Evolutionary conservation across 2,329 filamentous ascomycete species (phyloP).

Genomic region (Colletotrichum salicis): DNA sequence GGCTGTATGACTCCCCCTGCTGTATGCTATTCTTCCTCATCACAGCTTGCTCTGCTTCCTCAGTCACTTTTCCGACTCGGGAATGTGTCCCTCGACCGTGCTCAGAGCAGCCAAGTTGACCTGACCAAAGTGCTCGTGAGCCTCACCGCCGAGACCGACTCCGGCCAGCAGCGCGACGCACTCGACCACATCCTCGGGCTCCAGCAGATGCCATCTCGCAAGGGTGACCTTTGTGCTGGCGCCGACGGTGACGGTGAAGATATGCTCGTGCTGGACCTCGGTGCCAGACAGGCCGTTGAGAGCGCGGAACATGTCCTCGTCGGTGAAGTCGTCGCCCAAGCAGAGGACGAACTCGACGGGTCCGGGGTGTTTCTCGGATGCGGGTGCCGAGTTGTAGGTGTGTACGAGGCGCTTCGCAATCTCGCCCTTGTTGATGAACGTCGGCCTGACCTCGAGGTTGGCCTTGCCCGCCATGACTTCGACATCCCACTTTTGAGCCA

Average conservation of each 20-base stretch:
- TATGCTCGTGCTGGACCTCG: constrained; percentile 69
- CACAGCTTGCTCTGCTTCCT: constrained; percentile 1
- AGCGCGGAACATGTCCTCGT: constrained; percentile 95
- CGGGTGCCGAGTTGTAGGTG: constrained; percentile 70
- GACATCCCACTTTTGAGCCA: constrained; percentile 85
- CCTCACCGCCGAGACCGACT: constrained; percentile 51
- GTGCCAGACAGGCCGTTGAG: constrained; percentile 69
- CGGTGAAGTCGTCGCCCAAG: constrained; percentile 94
- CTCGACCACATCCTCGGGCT: constrained; percentile 88
- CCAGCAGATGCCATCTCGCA: constrained; percentile 88
- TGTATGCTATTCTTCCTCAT: background rate
- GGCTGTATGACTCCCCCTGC: constrained; percentile 16
- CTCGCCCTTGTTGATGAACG: constrained; percentile 97
- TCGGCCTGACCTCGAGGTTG: constrained; percentile 95
- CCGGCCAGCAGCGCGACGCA: constrained; percentile 66
- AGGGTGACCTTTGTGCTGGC: constrained; percentile 92
- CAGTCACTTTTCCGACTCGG: constrained; percentile 39
- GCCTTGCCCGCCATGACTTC: constrained; percentile 98
- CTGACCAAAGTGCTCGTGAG: constrained; percentile 57
- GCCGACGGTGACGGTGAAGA: constrained; percentile 93
- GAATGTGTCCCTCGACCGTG: constrained; percentile 63
- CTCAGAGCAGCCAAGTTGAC: constrained; percentile 68
- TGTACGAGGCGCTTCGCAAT: constrained; percentile 86
- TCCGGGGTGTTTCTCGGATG: constrained; percentile 54
- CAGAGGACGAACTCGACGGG: constrained; percentile 89